A percentile compares a stretch with the other conserved stretches of the same genome.
Conservation (phyloP, 2,329 filamentous ascomycete genomes). For the Trichoderma harzianum region DNA sequence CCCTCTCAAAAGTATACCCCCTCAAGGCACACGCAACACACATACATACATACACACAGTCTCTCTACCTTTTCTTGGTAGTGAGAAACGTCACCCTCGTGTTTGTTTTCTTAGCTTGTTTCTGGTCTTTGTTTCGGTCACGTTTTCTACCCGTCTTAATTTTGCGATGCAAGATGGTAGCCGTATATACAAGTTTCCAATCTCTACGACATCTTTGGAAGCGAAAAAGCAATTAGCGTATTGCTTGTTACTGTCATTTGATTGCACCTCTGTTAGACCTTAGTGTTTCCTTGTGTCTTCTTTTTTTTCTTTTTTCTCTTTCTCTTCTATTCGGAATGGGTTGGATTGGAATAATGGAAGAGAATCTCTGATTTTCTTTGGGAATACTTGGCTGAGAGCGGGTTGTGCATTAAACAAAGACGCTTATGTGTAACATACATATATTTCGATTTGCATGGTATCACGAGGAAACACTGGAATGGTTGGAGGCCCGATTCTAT, state of each 20-base stretch:
- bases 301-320: not conserved
- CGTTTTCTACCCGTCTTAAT: not conserved
- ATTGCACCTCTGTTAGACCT: not conserved
- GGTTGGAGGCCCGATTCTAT: not conserved
- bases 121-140: not conserved
- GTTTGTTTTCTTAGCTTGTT: not conserved
- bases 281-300: not conserved
- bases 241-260: not conserved
- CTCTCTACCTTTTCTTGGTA: not conserved
- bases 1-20: constrained; percentile 9
- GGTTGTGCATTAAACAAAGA: constrained; percentile 7
- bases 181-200: not conserved
- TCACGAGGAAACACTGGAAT: not conserved
- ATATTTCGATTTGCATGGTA: constrained; percentile 5
- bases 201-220: not conserved
- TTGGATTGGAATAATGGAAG: not conserved
- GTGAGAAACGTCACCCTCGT: not conserved
- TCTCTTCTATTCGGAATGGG: not conserved
- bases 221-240: not conserved
- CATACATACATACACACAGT: not conserved
- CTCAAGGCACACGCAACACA: not conserved
- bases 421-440: constrained; percentile 7
- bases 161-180: not conserved
- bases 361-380: not conserved
- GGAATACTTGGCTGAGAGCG: not conserved